phyloP scores from a whole-genome alignment of 306 rosid species.

The Astragalus membranaceus region DNA sequence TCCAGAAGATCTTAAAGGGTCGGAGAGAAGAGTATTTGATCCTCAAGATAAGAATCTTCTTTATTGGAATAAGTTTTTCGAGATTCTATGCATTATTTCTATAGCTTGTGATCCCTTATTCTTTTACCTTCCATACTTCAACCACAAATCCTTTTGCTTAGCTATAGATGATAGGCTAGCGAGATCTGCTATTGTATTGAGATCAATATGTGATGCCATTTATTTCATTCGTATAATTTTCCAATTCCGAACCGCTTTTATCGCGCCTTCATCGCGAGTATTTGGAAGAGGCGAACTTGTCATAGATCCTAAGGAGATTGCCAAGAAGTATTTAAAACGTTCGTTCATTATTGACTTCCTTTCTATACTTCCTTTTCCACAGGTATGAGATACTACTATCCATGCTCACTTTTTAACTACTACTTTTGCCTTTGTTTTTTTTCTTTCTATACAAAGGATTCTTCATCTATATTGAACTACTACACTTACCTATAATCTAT shows the following conservation, averaged over 20 bases:
- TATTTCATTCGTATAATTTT: conserved; percentile 67
- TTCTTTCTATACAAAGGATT: too few species aligned
- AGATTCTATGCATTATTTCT: conserved; percentile 67
- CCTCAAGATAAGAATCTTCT: conserved; percentile 81
- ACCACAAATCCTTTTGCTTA: conserved; percentile 54
- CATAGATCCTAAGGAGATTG: conserved; percentile 72
- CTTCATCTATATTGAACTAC: too few species aligned
- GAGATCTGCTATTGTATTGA: conserved; percentile 28
- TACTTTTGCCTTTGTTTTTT: too few species aligned
- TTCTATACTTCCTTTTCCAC: conserved; percentile 77
- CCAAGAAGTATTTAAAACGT: conserved; percentile 58
- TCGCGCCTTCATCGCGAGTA: conserved; percentile 87
- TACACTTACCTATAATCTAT: too few species aligned
- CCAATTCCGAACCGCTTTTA: conserved; percentile 78
- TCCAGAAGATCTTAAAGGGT: conserved; percentile 71
- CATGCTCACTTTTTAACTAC: not conserved
- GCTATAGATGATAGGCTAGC: conserved; percentile 63
- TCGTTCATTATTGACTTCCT: conserved; percentile 64
- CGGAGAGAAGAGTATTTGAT: conserved; percentile 62
- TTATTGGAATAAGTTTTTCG: conserved; percentile 76
- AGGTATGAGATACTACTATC: conserved; percentile 55
- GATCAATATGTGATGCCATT: conserved; percentile 41
- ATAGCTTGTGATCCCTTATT: conserved; percentile 81
- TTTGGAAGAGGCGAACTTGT: conserved; percentile 98
- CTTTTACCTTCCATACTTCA: conserved; percentile 79